Evolutionary conservation across 371 early-diverging fungal genomes (phyloP), one percentile per base, ranked within the genome.

Genomic region (Mortierella sp.): DNA sequence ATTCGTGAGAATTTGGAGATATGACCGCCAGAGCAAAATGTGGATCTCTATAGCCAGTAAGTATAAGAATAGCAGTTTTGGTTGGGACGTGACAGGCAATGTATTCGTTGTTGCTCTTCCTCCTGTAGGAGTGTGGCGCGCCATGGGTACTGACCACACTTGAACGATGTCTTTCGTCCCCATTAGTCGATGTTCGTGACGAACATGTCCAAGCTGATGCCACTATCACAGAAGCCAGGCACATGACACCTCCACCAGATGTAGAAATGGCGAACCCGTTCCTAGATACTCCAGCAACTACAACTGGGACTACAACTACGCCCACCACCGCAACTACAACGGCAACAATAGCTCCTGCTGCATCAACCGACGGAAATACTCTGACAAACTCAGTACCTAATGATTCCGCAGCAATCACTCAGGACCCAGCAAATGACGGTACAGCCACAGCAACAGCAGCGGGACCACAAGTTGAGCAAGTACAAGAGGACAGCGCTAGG

Each of bases 1-100:
- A 7, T 85, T 83, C 4, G 82, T 81, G 12, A 82, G 74, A 58
- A 78, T 90, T 7, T 89, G 85, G 85, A 76, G 76, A n/a, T 85
- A 84, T 53, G 68, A 73, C 24, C 60, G 64, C 17, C 57, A 69
- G 7, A 76, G 68, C 45, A 69, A 79, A 22, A 55, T 60, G 58
- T 85, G 86, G 84, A 69, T 64, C 1, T 67, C 78, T 8, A 62
- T 78, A 19, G 71, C 69, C 29, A 76, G 76, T 74, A 74, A 57
- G 76, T 50, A 9, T 22, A 34, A 43, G 28, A 47, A 12, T 10
- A 47, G 24, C 48, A 12, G 6, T 10, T 6, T 7, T n/a, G 22
- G 1, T 0, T 10, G 6, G 16, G 19, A 9, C 21, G 27, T n/a
- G n/a, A 34, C 34, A 34, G 34, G 7, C 7, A 34, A 34, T 34